Evolutionary conservation across 2,329 filamentous ascomycete species (phyloP).

Genomic region (Mycogone perniciosa): DNA sequence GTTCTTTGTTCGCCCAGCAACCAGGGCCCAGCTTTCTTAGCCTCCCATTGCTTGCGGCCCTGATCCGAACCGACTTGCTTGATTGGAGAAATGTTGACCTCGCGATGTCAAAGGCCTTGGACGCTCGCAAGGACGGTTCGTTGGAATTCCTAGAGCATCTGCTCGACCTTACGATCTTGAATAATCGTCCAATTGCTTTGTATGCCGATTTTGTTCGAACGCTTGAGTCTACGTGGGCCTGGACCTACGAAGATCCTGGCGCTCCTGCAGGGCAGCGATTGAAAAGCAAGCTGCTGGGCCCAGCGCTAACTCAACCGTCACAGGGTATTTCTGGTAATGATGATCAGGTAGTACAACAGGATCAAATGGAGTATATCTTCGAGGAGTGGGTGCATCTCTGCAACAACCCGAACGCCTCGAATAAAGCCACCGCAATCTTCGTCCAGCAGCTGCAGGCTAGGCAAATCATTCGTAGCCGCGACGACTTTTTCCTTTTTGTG

Average conservation of each 20-base stretch:
- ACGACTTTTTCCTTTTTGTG: constrained; percentile 74
- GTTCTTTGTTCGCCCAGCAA: constrained; percentile 50
- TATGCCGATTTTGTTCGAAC: constrained; percentile 82
- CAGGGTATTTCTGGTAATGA: constrained; percentile 48
- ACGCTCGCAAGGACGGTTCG: constrained; percentile 62
- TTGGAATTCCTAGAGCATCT: constrained; percentile 76
- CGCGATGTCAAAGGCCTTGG: constrained; percentile 66
- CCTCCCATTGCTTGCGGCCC: constrained; percentile 49
- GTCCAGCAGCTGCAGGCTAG: constrained; percentile 75
- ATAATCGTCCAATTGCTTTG: constrained; percentile 68
- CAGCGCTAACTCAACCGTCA: constrained; percentile 33
- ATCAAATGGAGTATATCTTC: constrained; percentile 91
- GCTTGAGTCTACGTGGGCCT: constrained; percentile 72
- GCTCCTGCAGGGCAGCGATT: constrained; percentile 62
- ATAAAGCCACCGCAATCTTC: constrained; percentile 68
- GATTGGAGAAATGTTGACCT: constrained; percentile 62
- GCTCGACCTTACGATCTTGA: constrained; percentile 71
- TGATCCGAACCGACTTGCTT: constrained; percentile 54
- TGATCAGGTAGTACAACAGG: constrained; percentile 53
- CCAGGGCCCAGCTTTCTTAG: constrained; percentile 50
- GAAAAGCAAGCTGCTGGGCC: constrained; percentile 52
- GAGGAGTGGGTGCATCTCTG: constrained; percentile 87
- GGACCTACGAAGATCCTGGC: constrained; percentile 68
- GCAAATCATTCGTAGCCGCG: constrained; percentile 64
- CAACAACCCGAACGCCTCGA: constrained; percentile 68